A percentile compares a stretch with the other conserved stretches of the same genome.
Evolutionary conservation across 768 basidiomycete genomes (phyloP).

Genomic region (Pleurotus djamor): DNA sequence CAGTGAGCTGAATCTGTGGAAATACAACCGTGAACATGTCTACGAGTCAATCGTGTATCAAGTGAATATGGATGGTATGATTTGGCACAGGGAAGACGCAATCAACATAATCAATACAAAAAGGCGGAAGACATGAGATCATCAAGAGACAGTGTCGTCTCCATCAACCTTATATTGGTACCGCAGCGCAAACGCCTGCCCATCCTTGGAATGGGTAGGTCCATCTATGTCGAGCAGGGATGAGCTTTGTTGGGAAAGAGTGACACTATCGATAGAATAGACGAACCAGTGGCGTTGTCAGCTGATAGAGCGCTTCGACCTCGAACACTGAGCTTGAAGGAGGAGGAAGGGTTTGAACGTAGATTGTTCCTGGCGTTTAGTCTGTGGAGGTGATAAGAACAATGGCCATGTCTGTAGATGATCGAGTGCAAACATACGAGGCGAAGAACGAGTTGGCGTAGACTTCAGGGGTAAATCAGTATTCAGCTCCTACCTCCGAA

Average conservation of each 20-base stretch:
- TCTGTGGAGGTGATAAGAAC: background rate
- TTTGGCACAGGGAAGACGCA: background rate
- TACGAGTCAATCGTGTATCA: too few relatives aligned
- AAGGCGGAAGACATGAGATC: background rate
- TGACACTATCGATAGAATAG: background rate
- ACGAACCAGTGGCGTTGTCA: background rate
- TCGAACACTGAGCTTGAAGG: background rate
- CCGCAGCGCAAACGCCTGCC: background rate
- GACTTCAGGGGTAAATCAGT: background rate
- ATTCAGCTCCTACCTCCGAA: background rate
- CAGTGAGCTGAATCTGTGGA: too few relatives aligned
- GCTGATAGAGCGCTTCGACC: background rate
- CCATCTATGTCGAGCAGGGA: background rate
- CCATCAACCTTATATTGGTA: background rate
- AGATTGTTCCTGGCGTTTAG: slow-evolving; percentile 3
- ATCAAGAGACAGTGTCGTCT: background rate
- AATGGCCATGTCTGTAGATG: background rate
- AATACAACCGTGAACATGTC: too few relatives aligned
- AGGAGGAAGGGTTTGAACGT: background rate
- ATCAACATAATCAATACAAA: background rate
- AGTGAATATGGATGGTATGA: too few relatives aligned
- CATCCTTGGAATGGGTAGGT: background rate
- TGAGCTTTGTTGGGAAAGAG: background rate
- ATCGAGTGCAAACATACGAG: background rate
- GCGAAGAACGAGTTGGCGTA: slow-evolving; percentile 1